These are phyloP conservation scores for Parathielavia appendiculata DNA, from an alignment of 495 filamentous ascomycete species.

Conservation along the genomic window DNA sequence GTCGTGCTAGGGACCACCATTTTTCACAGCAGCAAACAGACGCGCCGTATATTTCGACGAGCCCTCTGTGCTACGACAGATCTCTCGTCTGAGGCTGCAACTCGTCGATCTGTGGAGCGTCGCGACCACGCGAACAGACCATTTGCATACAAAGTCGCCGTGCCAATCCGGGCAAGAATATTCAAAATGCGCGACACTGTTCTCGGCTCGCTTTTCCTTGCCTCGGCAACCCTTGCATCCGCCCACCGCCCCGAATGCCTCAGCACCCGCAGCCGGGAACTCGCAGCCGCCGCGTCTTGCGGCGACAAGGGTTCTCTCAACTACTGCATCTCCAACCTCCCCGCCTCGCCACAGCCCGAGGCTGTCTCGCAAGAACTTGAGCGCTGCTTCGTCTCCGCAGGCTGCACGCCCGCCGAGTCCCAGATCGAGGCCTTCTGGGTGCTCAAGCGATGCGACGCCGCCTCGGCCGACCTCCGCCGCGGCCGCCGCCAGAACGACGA, in stretches of 20 bases:
- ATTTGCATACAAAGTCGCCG: background rate
- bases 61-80: background rate
- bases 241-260: constrained; percentile 32
- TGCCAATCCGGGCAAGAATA: background rate
- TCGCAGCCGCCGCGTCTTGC: constrained; percentile 34
- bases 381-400: constrained; percentile 36
- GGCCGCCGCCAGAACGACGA: constrained; percentile 12
- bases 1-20: background rate
- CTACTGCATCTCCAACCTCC: constrained; percentile 35
- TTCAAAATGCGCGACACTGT: constrained; percentile 17
- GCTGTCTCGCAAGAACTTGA: constrained; percentile 30
- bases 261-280: constrained; percentile 25
- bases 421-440: constrained; percentile 32
- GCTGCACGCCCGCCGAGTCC: constrained; percentile 37
- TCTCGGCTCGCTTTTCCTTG: constrained; percentile 19
- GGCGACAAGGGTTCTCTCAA: constrained; percentile 34
- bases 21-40: background rate
- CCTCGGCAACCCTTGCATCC: constrained; percentile 14
- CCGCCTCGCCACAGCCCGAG: constrained; percentile 8
- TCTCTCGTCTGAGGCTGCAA: background rate
- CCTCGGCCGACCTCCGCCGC: constrained; percentile 30
- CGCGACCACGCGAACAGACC: background rate
- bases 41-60: background rate
- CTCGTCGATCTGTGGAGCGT: background rate
- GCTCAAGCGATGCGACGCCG: constrained; percentile 30